phyloP scores from a whole-genome alignment of 306 rosid species.

The Inga leiocalycina region DNA sequence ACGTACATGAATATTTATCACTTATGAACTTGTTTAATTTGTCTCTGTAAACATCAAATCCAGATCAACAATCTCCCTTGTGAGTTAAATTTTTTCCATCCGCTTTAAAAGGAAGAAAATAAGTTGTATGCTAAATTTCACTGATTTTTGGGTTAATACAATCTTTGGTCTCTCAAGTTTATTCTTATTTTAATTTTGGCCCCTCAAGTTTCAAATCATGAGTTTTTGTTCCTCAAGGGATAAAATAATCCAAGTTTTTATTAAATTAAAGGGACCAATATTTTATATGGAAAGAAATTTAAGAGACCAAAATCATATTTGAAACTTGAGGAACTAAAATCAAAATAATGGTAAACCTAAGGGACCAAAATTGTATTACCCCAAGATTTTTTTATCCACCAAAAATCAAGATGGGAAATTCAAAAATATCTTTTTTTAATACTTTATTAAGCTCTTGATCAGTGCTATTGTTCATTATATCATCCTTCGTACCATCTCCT shows the following conservation, averaged over 20 bases:
- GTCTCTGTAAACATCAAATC: neutral
- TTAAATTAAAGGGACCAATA: too few relatives aligned
- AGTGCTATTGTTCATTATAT: neutral
- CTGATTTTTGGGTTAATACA: neutral
- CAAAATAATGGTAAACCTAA: too few relatives aligned
- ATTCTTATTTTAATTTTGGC: too few relatives aligned
- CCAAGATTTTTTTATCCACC: neutral
- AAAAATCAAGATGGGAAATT: slow-evolving; percentile 3
- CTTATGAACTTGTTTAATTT: too few relatives aligned
- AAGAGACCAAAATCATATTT: too few relatives aligned
- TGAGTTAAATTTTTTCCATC: slow-evolving; percentile 1
- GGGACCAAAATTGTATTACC: too few relatives aligned
- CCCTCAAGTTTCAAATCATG: too few relatives aligned
- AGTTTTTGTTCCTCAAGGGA: too few relatives aligned
- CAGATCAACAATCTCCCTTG: neutral
- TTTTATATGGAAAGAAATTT: too few relatives aligned
- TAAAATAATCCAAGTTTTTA: too few relatives aligned
- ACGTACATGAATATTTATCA: neutral
- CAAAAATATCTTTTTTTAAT: neutral
- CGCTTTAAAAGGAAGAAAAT: neutral
- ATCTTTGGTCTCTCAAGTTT: too few relatives aligned
- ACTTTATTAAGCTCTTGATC: neutral
- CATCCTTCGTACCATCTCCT: neutral
- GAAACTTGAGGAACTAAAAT: too few relatives aligned
- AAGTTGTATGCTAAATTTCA: neutral